These are phyloP conservation scores for Phialophora macrospora DNA, from an alignment of 2,329 filamentous ascomycete genomes.

Conservation along the genomic window DNA sequence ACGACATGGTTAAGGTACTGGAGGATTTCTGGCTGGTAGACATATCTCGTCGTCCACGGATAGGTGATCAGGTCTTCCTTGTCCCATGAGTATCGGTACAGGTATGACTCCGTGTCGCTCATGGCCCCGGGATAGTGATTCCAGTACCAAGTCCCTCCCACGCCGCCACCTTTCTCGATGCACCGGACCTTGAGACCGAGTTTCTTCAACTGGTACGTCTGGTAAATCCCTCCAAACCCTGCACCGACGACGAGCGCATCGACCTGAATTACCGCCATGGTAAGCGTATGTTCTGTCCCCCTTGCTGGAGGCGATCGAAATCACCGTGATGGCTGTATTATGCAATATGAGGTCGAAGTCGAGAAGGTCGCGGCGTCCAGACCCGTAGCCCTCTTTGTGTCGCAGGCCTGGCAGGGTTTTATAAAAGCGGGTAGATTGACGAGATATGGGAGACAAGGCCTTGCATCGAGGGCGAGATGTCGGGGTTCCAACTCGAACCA, in stretches of 20 bases:
- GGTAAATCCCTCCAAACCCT: slow-evolving; percentile 53
- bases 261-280: background rate
- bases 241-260: slow-evolving; percentile 40
- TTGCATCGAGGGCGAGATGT: no score
- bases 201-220: slow-evolving; percentile 58
- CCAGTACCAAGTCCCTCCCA: slow-evolving; percentile 47
- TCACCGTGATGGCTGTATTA: no score
- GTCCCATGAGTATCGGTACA: slow-evolving; percentile 54
- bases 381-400: no score
- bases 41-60: slow-evolving; percentile 42
- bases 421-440: no score
- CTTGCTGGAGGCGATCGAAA: no score
- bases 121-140: slow-evolving; percentile 48
- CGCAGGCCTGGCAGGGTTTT: no score
- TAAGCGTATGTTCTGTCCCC: no score
- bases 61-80: slow-evolving; percentile 47
- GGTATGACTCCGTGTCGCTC: slow-evolving; percentile 50
- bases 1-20: slow-evolving; percentile 56
- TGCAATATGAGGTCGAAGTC: no score
- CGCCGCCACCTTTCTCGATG: slow-evolving; percentile 58
- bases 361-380: no score
- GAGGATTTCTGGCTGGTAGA: slow-evolving; percentile 48
- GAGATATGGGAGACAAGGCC: no score
- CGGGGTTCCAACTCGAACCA: no score
- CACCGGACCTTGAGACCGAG: slow-evolving; percentile 55